Evolutionary conservation across 1,284 basidiomycete species (phyloP).

Genomic region (Sporisorium iseilematis-ciliati): DNA sequence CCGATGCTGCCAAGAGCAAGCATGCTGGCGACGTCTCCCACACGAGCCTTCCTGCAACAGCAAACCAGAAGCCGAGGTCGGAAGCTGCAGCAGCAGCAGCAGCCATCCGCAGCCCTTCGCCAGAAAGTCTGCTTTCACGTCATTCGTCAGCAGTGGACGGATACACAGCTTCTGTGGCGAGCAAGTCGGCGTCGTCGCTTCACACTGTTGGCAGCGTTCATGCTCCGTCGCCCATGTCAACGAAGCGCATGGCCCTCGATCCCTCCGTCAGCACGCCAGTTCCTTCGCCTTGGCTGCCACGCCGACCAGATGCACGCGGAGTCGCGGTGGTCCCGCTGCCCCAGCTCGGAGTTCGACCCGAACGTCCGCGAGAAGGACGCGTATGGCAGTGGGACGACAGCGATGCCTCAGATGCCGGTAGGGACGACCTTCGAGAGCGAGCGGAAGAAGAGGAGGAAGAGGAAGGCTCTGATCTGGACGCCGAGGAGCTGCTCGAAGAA

Average conservation of each 20-base stretch:
- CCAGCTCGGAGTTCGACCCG: conserved; percentile 63
- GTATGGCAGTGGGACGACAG: conserved; percentile 60
- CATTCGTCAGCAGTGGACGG: conserved; percentile 39
- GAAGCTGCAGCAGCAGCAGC: neutral
- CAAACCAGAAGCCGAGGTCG: neutral
- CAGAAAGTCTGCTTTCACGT: conserved; percentile 36
- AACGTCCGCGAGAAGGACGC: conserved; percentile 63
- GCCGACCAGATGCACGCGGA: conserved; percentile 64
- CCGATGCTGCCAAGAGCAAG: conserved; percentile 8
- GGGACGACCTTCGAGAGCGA: conserved; percentile 14
- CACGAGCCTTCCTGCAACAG: neutral
- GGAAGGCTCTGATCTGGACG: conserved; percentile 55
- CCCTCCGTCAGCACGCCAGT: conserved; percentile 59
- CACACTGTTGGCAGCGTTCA: conserved; percentile 17
- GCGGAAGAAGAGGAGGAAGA: conserved; percentile 52
- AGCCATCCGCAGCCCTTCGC: conserved; percentile 23
- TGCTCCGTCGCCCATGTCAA: conserved; percentile 25
- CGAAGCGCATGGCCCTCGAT: conserved; percentile 45
- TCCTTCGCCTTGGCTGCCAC: conserved; percentile 61
- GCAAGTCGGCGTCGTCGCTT: conserved; percentile 44
- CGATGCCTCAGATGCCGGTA: conserved; percentile 35
- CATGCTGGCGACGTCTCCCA: neutral
- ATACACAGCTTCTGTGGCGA: conserved; percentile 29
- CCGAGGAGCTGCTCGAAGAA: conserved; percentile 63
- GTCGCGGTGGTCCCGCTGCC: conserved; percentile 63